Evolutionary conservation across 2,329 filamentous ascomycete genomes (phyloP).

Genomic region (Colletotrichum cordylinicola): DNA sequence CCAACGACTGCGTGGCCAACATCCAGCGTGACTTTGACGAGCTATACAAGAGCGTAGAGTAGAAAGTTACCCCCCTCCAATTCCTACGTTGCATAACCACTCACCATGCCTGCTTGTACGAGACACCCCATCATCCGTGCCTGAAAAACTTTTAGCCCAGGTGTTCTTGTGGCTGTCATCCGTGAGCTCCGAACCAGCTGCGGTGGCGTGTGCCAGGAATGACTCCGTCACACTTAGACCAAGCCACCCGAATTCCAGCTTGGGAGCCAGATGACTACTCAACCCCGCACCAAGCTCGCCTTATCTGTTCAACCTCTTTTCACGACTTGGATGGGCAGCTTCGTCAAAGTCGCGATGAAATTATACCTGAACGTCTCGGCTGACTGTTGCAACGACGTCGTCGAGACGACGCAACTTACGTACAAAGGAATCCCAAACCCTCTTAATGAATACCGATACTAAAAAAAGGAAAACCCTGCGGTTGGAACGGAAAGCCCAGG

Average conservation of each 20-base stretch:
- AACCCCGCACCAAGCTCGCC: not conserved
- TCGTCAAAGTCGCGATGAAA: not conserved
- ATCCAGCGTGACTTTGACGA: conserved; percentile 57
- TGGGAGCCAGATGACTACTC: not conserved
- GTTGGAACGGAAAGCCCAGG: not conserved
- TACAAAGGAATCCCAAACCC: not conserved
- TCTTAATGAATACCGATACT: not conserved
- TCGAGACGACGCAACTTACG: not conserved
- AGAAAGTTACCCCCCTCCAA: conserved; percentile 3
- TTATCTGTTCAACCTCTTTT: not conserved
- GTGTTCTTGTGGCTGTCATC: conserved; percentile 10
- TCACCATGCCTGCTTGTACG: not conserved
- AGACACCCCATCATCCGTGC: not conserved
- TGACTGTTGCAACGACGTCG: not conserved
- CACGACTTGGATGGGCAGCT: not conserved
- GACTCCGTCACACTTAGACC: not conserved
- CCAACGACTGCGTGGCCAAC: conserved; percentile 64
- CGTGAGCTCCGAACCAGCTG: conserved; percentile 6
- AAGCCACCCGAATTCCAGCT: not conserved
- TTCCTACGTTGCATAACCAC: not conserved
- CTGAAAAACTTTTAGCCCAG: not conserved
- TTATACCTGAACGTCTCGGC: conserved; percentile 10
- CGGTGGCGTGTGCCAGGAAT: not conserved
- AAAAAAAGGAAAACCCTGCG: not conserved
- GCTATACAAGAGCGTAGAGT: conserved; percentile 41